phyloP scores from a whole-genome alignment of 441 rosid species.

The Pelargonium cotyledonis region DNA sequence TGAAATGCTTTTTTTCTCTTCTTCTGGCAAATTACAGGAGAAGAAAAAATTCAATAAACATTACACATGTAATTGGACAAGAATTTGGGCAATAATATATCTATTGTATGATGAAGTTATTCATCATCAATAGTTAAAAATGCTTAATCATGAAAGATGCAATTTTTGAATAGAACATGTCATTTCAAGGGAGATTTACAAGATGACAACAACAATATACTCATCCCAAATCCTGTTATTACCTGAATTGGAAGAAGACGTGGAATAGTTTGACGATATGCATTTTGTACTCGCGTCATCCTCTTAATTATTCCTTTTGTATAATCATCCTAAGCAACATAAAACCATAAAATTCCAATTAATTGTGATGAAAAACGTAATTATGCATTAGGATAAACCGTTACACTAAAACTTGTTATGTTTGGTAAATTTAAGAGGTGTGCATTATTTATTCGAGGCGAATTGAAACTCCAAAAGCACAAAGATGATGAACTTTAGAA shows the following conservation, averaged over 20 bases:
- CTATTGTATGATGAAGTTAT: too few relatives aligned
- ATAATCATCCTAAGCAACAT: background rate
- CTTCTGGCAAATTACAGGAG: background rate
- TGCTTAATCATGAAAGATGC: background rate
- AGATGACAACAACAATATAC: background rate
- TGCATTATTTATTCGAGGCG: background rate
- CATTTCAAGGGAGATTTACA: background rate
- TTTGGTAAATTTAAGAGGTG: background rate
- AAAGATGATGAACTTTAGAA: background rate
- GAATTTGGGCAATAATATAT: background rate
- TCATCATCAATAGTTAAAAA: too few relatives aligned
- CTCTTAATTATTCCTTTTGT: background rate
- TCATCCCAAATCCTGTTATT: background rate
- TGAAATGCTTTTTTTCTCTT: too few relatives aligned
- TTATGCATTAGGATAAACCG: background rate
- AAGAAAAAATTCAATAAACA: too few relatives aligned
- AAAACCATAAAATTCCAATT: background rate
- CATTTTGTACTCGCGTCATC: background rate
- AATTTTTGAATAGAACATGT: background rate
- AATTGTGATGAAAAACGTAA: background rate
- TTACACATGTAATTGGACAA: background rate
- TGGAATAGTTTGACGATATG: background rate
- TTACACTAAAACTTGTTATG: background rate
- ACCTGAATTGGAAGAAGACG: constrained; percentile 4
- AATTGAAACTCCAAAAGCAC: background rate